Evolutionary conservation across 441 rosid genomes (phyloP), one percentile per base, ranked within the genome.

Genomic region (Eugenia klotzschiana): DNA sequence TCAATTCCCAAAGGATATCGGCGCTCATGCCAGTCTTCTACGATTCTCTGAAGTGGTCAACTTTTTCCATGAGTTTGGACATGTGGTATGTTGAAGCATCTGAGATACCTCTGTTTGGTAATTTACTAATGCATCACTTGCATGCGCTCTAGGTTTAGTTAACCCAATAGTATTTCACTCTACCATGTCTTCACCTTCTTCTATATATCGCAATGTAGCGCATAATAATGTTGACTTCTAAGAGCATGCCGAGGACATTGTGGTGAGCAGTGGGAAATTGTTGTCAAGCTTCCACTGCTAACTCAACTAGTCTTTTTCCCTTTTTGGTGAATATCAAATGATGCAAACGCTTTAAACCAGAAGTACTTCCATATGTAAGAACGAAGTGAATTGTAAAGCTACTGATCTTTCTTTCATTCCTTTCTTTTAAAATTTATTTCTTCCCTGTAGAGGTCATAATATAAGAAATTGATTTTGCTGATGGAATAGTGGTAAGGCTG

Each of bases 1-100:
- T 86, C 97, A 93, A 83, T 84, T 94, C 87, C 90, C 89, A 84
- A 96, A 93, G 86, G 93, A 87, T 58, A 82, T 43, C 81, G 87
- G 82, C 52, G 87, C 91, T 23, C 86, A 85, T 81, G 89, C 93
- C 81, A 55, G 86, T 82, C 89, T 94, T 86, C 85, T 96, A 87
- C 92, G 98, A 86, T 96, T 96, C 90, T 89, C 97, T 83, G 97
- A 95, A 89, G 98, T 96, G 87, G 96, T 95, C 87, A 94, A 88
- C 85, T 91, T 95, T 91, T 93, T 95, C 88, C 99, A 95, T 69
- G 99, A 95, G 91, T 96, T 95, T 85, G 94, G 98, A 85, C 99
- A 96, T 90, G 96, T 94, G 97, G 99, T 96, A 95, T 41, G 94
- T 85, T 84, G 51, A 54, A 13, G 87, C 83, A 37, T 51, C 10